Conservation (phyloP, 2,329 filamentous ascomycete species). For the Paecilomyces dactylethromorphus region DNA sequence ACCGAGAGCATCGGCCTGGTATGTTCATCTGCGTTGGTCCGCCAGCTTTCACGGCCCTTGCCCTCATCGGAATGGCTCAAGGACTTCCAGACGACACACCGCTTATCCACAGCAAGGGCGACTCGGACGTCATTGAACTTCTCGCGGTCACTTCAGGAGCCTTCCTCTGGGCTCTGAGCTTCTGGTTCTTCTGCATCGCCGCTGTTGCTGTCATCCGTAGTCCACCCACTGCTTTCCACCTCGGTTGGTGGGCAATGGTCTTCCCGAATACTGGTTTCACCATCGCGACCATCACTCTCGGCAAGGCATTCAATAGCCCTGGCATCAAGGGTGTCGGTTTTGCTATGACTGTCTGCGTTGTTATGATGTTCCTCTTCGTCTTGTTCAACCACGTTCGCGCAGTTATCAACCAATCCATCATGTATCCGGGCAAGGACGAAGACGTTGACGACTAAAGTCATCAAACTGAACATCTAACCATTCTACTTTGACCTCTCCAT, state of each 20-base stretch:
- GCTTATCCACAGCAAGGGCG: conserved; percentile 30
- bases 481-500: neutral
- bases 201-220: conserved; percentile 40
- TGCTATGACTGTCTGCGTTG: conserved; percentile 50
- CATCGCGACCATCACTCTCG: conserved; percentile 53
- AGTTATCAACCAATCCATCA: conserved; percentile 45
- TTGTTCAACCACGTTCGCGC: conserved; percentile 45
- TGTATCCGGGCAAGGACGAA: conserved; percentile 57
- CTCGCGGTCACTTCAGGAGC: conserved; percentile 46
- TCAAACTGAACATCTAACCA: too few species aligned
- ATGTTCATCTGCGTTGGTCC: conserved; percentile 74
- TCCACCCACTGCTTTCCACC: conserved; percentile 40
- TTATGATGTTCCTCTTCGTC: conserved; percentile 51
- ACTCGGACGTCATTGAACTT: conserved; percentile 21
- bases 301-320: conserved; percentile 45
- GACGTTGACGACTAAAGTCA: conserved; percentile 35
- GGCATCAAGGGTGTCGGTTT: conserved; percentile 50
- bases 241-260: conserved; percentile 59
- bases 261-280: conserved; percentile 62
- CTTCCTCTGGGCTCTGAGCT: conserved; percentile 58
- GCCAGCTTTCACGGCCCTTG: conserved; percentile 63
- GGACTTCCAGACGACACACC: conserved; percentile 44
- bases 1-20: conserved; percentile 58
- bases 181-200: conserved; percentile 52
- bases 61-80: conserved; percentile 61